Base-by-base conservation (phyloP, 768 basidiomycete species). In the Xerocomus spinulosus region DNA sequence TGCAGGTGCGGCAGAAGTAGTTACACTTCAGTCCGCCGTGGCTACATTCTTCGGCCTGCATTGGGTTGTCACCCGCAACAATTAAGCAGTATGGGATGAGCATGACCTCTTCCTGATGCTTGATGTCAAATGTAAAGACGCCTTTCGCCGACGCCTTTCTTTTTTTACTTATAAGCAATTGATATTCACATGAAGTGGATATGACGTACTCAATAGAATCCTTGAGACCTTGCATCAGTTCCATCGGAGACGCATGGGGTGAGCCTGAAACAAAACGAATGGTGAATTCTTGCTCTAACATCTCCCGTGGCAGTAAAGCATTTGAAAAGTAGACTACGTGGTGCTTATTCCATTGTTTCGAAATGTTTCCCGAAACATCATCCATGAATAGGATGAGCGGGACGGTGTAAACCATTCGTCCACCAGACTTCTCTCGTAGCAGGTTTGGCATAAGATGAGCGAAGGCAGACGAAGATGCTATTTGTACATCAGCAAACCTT, bases 311-410 rank as follows among this genome's bases (percentile, higher is more conserved):
- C 1, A 74, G 26, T 7, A 38, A 49, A 0, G 43, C 66, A 48
- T 72, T 70, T 0, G 60, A 68, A 44, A 70, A 51, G 18, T 73
- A 74, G 0, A 61, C 44, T 0, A 61, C 51, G 10, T 67, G 61
- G 26, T 72, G 68, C 25, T 67, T 67, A 29, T 73, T 69, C 64
- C 68, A 73, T 21, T 70, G 69, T 33, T 70, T 72, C 4, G 56
- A 68, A 2, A 53, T 45, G 28, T 72, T 71, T 0, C 61, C 70
- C 0, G 63, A 72, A 0, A 72, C 56, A 36, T 73, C 65, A 25
- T 72, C 69, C 38, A 69, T 61, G 42, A 69, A 69, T 0, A 70
- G 15, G 2, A 70, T 60, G 5, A 68, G 46, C 0, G 64, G 64
- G 0, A 61, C 52, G 0, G 46, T 52, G 4, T 58, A 51, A 1